These are phyloP conservation scores for Amanita polypyramis DNA, from an alignment of 768 basidiomycete species.

Conservation along the genomic window DNA sequence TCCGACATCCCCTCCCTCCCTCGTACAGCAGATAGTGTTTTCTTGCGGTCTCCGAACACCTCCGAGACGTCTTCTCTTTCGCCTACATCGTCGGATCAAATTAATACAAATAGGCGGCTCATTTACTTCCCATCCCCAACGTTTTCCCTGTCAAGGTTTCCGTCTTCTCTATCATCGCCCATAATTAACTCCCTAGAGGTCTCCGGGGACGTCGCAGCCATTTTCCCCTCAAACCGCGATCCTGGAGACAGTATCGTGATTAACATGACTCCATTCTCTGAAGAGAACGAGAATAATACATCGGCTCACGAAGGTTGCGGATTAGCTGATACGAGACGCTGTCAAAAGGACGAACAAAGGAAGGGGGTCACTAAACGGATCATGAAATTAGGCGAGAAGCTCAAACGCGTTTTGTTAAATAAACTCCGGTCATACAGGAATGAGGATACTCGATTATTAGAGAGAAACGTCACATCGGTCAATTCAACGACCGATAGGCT, in stretches of 20 bases:
- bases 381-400: slow-evolving; percentile 18
- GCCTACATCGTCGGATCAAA: neutral
- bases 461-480: neutral
- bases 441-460: neutral
- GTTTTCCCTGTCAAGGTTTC: neutral
- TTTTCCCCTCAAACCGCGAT: neutral
- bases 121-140: neutral
- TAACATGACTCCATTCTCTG: slow-evolving; percentile 1
- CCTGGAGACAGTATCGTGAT: neutral
- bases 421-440: slow-evolving; percentile 6
- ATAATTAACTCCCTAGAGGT: neutral
- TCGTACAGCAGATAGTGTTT: neutral
- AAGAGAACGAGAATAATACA: neutral
- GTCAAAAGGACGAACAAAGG: neutral
- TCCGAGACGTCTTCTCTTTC: neutral
- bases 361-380: slow-evolving; percentile 14
- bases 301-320: neutral
- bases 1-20: neutral
- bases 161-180: slow-evolving; percentile 1
- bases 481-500: neutral
- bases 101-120: neutral
- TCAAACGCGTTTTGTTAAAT: slow-evolving; percentile 17
- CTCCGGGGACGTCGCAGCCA: neutral
- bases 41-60: neutral
- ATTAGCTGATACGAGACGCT: neutral